phyloP scores from a whole-genome alignment of 768 basidiomycete species.

The Chalciporus sphaerocephalus region DNA sequence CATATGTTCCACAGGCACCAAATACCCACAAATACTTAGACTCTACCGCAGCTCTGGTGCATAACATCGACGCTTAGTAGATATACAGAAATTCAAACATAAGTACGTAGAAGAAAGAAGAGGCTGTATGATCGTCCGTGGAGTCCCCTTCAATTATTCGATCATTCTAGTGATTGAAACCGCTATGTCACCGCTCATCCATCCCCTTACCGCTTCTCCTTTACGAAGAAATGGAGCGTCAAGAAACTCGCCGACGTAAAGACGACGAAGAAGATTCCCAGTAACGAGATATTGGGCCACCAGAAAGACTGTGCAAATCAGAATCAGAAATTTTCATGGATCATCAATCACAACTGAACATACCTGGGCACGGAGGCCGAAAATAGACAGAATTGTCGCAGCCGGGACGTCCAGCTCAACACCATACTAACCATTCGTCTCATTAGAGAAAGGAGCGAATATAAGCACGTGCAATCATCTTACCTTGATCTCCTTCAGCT shows the following conservation, averaged over 20 bases:
- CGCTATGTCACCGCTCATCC: not conserved
- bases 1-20: not conserved
- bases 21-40: not conserved
- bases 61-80: not conserved
- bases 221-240: constrained; percentile 83
- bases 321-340: constrained; percentile 5
- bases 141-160: no score
- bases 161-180: no score
- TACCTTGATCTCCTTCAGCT: constrained; percentile 87
- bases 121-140: not conserved
- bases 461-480: constrained; percentile 18
- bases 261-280: constrained; percentile 80
- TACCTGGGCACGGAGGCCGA: constrained; percentile 85
- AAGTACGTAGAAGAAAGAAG: not conserved
- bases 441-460: constrained; percentile 3
- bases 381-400: constrained; percentile 90
- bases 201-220: constrained; percentile 51
- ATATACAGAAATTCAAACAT: not conserved
- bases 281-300: constrained; percentile 92
- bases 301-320: constrained; percentile 73
- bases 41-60: no score
- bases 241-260: constrained; percentile 78
- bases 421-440: constrained; percentile 65
- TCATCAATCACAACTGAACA: constrained; percentile 9
- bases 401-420: constrained; percentile 96